Evolutionary conservation across 225 moss, liverwort and hornwort species (phyloP), one percentile per base, ranked within the genome.

Genomic region (Bryoerythrophyllum caledonicum): DNA sequence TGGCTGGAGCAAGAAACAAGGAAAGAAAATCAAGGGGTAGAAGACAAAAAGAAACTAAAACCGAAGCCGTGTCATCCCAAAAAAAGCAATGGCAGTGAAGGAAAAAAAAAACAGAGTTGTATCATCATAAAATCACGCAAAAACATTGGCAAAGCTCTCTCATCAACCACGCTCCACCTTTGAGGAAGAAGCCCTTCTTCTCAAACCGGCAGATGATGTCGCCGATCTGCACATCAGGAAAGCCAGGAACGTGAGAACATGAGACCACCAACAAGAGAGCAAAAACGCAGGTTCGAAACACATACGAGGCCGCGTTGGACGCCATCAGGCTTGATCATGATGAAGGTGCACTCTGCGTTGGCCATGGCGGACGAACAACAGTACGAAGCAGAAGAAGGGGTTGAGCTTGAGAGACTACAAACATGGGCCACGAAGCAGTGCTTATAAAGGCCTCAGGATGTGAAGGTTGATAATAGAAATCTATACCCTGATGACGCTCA

Each of bases 311-410:
- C 83, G 14, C 83, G 83, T 16, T 83, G 80, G 6, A 83, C 83
- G 11, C 83, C 95, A 27, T 95, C 95, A 25, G 95, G 95, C 88
- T 95, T 95, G 88, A 95, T 85, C 66, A 93, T 93, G 62, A 95
- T 90, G 62, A 95, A 95, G 34, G 93, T 86, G 66, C 88, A 85
- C 83, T 95, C 95, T 15, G 71, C 16, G 67, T 84, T 84, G 65
- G 84, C 84, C 86, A 87, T 87, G 66, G 81, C 70, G 53, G 24
- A 65, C 10, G 13, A 21, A 78, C 74, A 34, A 64, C n/a, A 28
- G 17, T 4, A 3, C 0, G n/a, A 49, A 6, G 48, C n/a, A 55
- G 54, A 55, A n/a, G 21, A 34, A 53, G 21, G n/a, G 17, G 10
- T 67, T 2, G 38, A 38, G 38, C 1, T 37, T 37, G 38, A 38